These are phyloP conservation scores for Echria macrotheca DNA, from an alignment of 495 filamentous ascomycete species.

Conservation along the genomic window DNA sequence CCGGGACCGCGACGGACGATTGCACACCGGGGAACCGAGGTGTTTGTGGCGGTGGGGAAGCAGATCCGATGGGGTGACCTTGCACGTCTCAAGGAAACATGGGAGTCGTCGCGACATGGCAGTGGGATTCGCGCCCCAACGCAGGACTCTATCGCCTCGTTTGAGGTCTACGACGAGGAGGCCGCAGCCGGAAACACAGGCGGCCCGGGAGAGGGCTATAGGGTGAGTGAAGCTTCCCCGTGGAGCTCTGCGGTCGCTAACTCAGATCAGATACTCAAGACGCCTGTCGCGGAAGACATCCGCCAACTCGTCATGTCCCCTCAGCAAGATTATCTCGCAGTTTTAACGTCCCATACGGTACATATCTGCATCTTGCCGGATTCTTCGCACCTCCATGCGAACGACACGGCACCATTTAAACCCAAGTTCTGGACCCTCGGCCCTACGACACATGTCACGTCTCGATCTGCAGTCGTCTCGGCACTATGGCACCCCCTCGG, in stretches of 20 bases:
- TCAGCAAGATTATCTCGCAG: conserved; percentile 68
- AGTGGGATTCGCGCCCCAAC: conserved; percentile 23
- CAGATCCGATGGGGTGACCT: conserved; percentile 85
- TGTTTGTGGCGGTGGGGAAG: conserved; percentile 78
- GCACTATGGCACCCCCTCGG: conserved; percentile 86
- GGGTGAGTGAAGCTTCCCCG: conserved; percentile 32
- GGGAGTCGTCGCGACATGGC: conserved; percentile 36
- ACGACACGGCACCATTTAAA: conserved; percentile 59
- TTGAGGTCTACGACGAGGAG: conserved; percentile 29
- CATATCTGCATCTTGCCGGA: conserved; percentile 77
- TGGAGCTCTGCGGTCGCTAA: background rate
- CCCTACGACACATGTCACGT: conserved; percentile 80
- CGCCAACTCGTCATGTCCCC: conserved; percentile 78
- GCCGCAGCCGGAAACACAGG: conserved; percentile 15
- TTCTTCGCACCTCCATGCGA: conserved; percentile 60
- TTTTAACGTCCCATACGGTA: conserved; percentile 76
- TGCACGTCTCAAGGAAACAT: conserved; percentile 65
- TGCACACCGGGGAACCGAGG: conserved; percentile 67
- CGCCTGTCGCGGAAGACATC: conserved; percentile 68
- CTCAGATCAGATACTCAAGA: conserved; percentile 55
- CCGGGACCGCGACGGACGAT: conserved; percentile 61
- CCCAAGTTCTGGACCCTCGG: conserved; percentile 80
- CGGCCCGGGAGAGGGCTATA: conserved; percentile 36
- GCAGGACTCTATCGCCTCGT: conserved; percentile 27
- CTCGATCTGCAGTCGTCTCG: conserved; percentile 68